Conservation (phyloP, 768 basidiomycete genomes). For the Boletellus ananas region DNA sequence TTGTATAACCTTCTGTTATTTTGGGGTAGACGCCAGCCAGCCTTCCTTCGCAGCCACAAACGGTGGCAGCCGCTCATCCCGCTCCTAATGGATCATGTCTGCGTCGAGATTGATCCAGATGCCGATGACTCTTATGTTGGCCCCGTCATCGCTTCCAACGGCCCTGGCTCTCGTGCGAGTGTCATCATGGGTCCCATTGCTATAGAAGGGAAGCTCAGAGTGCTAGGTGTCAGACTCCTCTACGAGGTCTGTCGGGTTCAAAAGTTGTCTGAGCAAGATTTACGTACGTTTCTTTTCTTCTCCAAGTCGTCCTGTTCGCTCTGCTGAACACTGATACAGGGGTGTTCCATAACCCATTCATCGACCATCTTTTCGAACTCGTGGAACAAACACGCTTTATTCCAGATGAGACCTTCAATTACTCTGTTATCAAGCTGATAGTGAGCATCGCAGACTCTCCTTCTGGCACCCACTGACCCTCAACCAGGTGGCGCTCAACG, state of each 20-base stretch:
- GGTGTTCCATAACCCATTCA: slow-evolving; percentile 77
- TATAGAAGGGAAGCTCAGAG: slow-evolving; percentile 79
- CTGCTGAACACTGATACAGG: slow-evolving; percentile 39
- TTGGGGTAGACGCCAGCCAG: slow-evolving; percentile 64
- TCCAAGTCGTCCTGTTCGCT: not conserved
- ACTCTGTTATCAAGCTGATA: slow-evolving; percentile 90
- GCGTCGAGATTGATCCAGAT: slow-evolving; percentile 77
- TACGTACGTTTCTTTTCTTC: slow-evolving; percentile 52
- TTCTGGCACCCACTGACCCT: slow-evolving; percentile 6
- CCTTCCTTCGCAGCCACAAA: slow-evolving; percentile 74
- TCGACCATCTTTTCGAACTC: slow-evolving; percentile 87
- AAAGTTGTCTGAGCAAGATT: slow-evolving; percentile 69
- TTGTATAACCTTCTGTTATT: slow-evolving; percentile 73
- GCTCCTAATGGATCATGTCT: slow-evolving; percentile 78
- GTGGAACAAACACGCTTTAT: slow-evolving; percentile 88
- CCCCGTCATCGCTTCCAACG: slow-evolving; percentile 29
- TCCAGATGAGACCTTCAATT: slow-evolving; percentile 91
- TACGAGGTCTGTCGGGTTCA: slow-evolving; percentile 95
- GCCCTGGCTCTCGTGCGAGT: slow-evolving; percentile 34
- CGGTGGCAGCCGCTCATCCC: slow-evolving; percentile 83
- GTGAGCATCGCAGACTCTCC: slow-evolving; percentile 42
- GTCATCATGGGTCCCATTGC: slow-evolving; percentile 49
- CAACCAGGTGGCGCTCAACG: slow-evolving; percentile 84
- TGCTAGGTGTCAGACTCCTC: slow-evolving; percentile 67
- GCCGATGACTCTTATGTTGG: slow-evolving; percentile 57